Percentiles rank a stretch among this genome's conserved stretches.
phyloP scores from a whole-genome alignment of 257 asterid species.

The Scutellaria barbata region DNA sequence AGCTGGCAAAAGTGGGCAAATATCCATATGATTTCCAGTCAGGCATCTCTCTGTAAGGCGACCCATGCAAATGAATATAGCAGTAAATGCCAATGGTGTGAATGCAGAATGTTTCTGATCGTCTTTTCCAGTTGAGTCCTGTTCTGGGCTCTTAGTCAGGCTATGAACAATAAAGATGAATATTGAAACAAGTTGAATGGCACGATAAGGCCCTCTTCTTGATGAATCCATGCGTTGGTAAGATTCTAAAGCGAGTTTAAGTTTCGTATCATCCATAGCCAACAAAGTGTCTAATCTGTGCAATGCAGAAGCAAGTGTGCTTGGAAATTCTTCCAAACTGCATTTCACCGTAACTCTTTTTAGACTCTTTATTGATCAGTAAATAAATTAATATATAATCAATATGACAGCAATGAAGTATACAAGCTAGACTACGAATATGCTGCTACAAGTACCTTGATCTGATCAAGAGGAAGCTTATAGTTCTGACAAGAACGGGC shows the following conservation, averaged over 20 bases:
- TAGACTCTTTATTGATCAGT: not conserved
- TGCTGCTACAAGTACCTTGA: slow-evolving; percentile 60
- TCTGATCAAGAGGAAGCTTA: slow-evolving; percentile 68
- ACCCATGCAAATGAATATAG: slow-evolving; percentile 72
- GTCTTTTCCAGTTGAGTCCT: slow-evolving; percentile 43
- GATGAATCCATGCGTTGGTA: slow-evolving; percentile 60
- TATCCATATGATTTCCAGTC: slow-evolving; percentile 34
- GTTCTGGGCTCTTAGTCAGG: slow-evolving; percentile 46
- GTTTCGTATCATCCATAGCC: slow-evolving; percentile 52
- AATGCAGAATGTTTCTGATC: slow-evolving; percentile 42
- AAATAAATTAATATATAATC: not conserved
- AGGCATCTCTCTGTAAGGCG: slow-evolving; percentile 68
- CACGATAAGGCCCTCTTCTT: slow-evolving; percentile 74
- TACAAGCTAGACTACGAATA: slow-evolving; percentile 1
- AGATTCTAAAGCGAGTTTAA: slow-evolving; percentile 54
- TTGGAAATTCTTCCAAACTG: slow-evolving; percentile 80
- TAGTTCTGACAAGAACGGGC: slow-evolving; percentile 74
- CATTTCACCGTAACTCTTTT: slow-evolving; percentile 22
- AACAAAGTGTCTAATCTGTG: slow-evolving; percentile 60
- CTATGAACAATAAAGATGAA: slow-evolving; percentile 65
- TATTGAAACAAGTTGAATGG: slow-evolving; percentile 73
- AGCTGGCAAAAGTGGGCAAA: slow-evolving; percentile 75
- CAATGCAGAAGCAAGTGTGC: slow-evolving; percentile 63
- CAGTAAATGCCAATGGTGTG: slow-evolving; percentile 54
- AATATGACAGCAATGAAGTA: not conserved